Percentiles rank a stretch among this genome's conserved stretches.
Conservation (phyloP, 495 filamentous ascomycete species). For the Aspergillus leporis region DNA sequence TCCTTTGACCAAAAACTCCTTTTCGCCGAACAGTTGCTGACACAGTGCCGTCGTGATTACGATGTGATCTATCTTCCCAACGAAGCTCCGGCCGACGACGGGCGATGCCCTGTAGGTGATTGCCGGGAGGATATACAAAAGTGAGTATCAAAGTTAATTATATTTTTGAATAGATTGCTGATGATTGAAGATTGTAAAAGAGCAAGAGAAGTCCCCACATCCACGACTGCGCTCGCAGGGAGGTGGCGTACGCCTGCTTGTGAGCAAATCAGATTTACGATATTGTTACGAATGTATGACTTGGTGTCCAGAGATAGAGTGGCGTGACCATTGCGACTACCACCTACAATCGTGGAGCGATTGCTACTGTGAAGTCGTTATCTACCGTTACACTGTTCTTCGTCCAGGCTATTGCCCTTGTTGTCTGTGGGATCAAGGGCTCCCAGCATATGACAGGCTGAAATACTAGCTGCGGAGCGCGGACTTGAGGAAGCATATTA, state of each 20-base stretch:
- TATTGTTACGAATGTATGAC: slow-evolving; percentile 3
- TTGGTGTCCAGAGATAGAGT: neutral
- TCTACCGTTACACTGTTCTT: neutral
- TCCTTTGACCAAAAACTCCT: neutral
- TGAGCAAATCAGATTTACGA: neutral
- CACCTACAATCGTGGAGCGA: neutral
- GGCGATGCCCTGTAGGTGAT: neutral
- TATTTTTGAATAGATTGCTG: too few species aligned
- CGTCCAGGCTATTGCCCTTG: slow-evolving; percentile 3
- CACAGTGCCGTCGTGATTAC: neutral
- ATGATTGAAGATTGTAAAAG: neutral
- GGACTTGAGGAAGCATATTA: neutral
- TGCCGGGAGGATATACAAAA: neutral
- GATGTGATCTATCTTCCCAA: neutral
- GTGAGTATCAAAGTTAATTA: too few species aligned
- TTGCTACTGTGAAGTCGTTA: neutral
- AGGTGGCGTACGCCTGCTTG: neutral
- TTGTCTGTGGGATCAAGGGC: too few species aligned
- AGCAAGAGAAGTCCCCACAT: neutral
- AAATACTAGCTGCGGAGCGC: neutral
- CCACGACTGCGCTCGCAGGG: neutral
- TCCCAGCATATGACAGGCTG: too few species aligned
- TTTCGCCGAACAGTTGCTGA: neutral
- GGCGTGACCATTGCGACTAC: neutral
- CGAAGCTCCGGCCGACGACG: neutral